Conservation (phyloP, 1,139 yeast species). For the Kodamaea sp. region DNA sequence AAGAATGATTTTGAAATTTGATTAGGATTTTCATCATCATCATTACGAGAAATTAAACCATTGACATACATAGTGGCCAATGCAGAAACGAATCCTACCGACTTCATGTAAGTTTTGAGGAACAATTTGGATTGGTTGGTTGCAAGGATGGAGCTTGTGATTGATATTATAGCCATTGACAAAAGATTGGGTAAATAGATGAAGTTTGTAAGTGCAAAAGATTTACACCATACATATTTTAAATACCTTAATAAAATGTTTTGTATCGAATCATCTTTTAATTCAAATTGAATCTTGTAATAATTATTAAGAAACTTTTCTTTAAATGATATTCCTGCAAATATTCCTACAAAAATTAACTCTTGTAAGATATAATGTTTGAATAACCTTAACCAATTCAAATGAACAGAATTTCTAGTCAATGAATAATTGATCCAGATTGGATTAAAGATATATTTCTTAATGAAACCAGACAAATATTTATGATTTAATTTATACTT, state of each 20-base stretch:
- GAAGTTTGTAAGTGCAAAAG: conserved; percentile 35
- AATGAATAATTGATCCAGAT: conserved; percentile 42
- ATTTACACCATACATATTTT: conserved; percentile 21
- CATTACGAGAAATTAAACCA: conserved; percentile 14
- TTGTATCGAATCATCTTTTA: conserved; percentile 11
- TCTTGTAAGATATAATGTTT: conserved; percentile 29
- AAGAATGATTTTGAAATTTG: conserved; percentile 26
- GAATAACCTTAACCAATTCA: conserved; percentile 30
- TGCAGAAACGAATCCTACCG: conserved; percentile 36
- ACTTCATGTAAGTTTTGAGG: conserved; percentile 34
- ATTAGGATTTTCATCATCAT: conserved; percentile 20
- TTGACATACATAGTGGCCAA: conserved; percentile 28
- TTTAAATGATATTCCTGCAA: conserved; percentile 24
- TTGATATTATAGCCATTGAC: conserved; percentile 32
- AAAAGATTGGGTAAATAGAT: conserved; percentile 37
- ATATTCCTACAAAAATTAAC: conserved; percentile 15
- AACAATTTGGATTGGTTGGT: conserved; percentile 23
- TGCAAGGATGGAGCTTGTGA: conserved; percentile 33
- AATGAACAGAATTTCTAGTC: conserved; percentile 23
- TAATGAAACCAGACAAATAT: conserved; percentile 34
- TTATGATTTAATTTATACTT: conserved; percentile 34
- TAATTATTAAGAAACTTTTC: conserved; percentile 25
- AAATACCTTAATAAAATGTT: conserved; percentile 19
- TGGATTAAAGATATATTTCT: conserved; percentile 34
- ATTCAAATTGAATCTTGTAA: conserved; percentile 26